A percentile compares a stretch with the other conserved stretches of the same genome.
Evolutionary conservation across 805 yeast species (phyloP).

Genomic region (Candida adriatica): DNA sequence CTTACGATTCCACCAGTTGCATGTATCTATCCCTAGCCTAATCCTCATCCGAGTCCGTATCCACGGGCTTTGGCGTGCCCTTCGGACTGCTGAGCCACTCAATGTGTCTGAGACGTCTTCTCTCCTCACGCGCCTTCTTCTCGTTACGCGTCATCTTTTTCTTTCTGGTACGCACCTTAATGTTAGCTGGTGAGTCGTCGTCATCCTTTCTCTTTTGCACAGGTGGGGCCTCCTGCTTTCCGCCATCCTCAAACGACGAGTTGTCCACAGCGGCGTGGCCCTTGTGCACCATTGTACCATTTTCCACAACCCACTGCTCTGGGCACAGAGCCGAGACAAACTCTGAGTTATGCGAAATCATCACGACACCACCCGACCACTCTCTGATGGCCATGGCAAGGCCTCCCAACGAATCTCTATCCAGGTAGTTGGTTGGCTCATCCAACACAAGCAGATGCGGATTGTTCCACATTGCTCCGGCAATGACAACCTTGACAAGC

Average conservation of each 20-base stretch:
- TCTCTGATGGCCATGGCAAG: constrained; percentile 96
- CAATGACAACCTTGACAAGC: constrained; percentile 95
- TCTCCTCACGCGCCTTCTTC: constrained; percentile 81
- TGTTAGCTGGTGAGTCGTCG: constrained; percentile 92
- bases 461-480: constrained; percentile 99
- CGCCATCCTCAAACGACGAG: constrained; percentile 78
- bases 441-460: constrained; percentile 94
- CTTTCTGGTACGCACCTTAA: constrained; percentile 87
- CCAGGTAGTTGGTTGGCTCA: constrained; percentile 97
- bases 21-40: too few species aligned
- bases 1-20: too few species aligned
- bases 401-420: constrained; percentile 96
- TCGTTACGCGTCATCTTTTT: constrained; percentile 98
- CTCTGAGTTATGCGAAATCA: constrained; percentile 97
- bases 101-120: constrained; percentile 89
- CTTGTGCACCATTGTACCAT: constrained; percentile 81
- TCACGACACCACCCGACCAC: constrained; percentile 97
- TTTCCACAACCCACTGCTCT: constrained; percentile 96
- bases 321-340: constrained; percentile 97
- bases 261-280: constrained; percentile 72
- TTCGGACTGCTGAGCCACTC: constrained; percentile 95
- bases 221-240: constrained; percentile 36
- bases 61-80: constrained; percentile 94
- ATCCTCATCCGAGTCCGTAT: constrained; percentile 83
- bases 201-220: constrained; percentile 45